Base-by-base conservation (phyloP, 1,284 basidiomycete genomes). In the Salmacisia buchloeana region DNA sequence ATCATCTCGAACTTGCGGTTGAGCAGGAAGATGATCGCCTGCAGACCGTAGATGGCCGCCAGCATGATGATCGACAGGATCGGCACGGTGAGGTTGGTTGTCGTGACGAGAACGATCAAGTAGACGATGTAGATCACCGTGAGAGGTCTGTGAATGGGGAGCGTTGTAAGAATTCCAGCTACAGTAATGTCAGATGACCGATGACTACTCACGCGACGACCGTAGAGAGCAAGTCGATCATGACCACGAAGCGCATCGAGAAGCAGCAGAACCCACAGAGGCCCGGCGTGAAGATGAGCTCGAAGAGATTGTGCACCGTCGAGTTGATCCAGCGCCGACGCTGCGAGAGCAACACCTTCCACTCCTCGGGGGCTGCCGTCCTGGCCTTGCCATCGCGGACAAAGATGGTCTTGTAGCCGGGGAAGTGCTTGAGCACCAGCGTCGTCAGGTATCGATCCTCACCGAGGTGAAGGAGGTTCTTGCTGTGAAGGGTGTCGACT, bases 281-380 rank as follows among this genome's bases (percentile, higher is more conserved):
- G 69, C 93, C 89, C 52, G 94, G 91, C 74, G 97, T 83, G 83
- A 92, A 92, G 67, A 97, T 83, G 39, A 98, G 84, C 80, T 97
- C 94, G 58, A 88, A 90, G 66, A 98, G 83, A 80, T 99, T 98
- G 83, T 99, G 94, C 34, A 98, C 88, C 0, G 94, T 99, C 39
- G 93, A 97, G 83, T 98, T 98, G 83, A 98, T 99, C 96, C 96
- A 98, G 75, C 93, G 89, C 83, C 94, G 89, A 83, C 94, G 88
- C 81, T 99, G 94, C 10, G 92, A 96, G n/a, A 98, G 83, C 69
- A 98, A 82, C 52, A 99, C 89, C 78, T 88, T 88, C 91, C 92
- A 97, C 73, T 91, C 89, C 85, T 91, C 1, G 2, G 80, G 80
- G 3, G 79, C 80, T 1, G 76, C 69, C 21, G 81, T 82, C 69